Evolutionary conservation across 108 stramenopile genomes (phyloP), one percentile per base, ranked within the genome.

Genomic region (Nitzschia sp.): DNA sequence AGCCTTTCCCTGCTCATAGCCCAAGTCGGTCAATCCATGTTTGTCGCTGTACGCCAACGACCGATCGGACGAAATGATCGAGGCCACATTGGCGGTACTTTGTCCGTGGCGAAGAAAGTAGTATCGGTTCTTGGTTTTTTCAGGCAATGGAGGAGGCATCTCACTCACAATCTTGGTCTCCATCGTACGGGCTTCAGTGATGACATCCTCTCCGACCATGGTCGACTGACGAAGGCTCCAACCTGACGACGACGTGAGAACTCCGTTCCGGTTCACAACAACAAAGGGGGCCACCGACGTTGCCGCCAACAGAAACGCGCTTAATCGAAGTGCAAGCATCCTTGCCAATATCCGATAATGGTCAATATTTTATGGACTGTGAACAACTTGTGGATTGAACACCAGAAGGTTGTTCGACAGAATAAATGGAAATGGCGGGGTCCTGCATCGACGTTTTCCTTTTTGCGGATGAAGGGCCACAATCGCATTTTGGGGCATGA

Each of bases 51-150:
- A 83, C 8, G 89, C 87, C 65, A 93, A 76, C 53, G 85, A 83
- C 46, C 92, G 76, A 17, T 77, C 76, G 1, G 89, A 90, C 1
- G 89, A 90, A 64, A 93, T 93, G 55, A 93, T 77, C 21, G 76
- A 76, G 21, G 85, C 92, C 24, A 93, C 88, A 62, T 93, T 93
- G 33, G 84, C 92, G 2, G 86, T 88, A 19, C 72, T 75, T 65
- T 90, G 92, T 24, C 92, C 92, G 65, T 93, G 92, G 31, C 92
- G 65, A 30, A 93, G 67, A 24, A 93, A 61, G 55, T 93, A 93
- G 33, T 90, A 93, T 11, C 77, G 57, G 63, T 93, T 85, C 23
- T 79, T 79, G 17, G 90, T 66, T n/a, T n/a, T n/a, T 21, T 72
- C 59, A 5, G 89, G 89, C 25, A 93, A 62, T 1, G 77, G 75